phyloP scores from a whole-genome alignment of 176 grass and related monocot genomes.

The Carex kokanica region DNA sequence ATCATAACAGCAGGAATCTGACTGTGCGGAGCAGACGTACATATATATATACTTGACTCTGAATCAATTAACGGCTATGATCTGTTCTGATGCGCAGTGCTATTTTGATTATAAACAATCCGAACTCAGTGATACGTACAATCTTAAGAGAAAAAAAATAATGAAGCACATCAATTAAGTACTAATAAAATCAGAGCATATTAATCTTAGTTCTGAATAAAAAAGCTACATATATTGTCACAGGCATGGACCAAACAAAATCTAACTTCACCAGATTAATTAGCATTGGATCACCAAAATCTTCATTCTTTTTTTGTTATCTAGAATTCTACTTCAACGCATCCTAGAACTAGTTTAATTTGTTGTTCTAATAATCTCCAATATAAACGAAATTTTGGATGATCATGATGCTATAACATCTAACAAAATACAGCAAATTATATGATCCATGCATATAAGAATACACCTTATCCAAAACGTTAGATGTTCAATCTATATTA shows the following conservation, averaged over 20 bases:
- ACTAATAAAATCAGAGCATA: slow-evolving; percentile 7
- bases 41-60: neutral
- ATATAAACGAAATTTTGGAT: slow-evolving; percentile 18
- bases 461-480: too few relatives aligned
- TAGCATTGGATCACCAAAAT: slow-evolving; percentile 27
- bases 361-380: too few relatives aligned
- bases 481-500: too few relatives aligned
- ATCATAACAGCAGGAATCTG: too few relatives aligned
- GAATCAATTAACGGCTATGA: neutral
- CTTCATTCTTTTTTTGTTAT: neutral
- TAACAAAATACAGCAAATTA: neutral
- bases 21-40: too few relatives aligned
- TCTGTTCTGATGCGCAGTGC: neutral
- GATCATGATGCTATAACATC: slow-evolving; percentile 10
- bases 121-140: neutral
- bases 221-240: neutral
- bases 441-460: slow-evolving; percentile 7
- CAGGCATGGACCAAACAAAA: neutral
- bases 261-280: slow-evolving; percentile 2
- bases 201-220: neutral
- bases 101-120: neutral
- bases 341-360: neutral
- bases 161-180: neutral
- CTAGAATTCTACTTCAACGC: neutral
- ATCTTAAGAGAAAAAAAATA: neutral